These are phyloP conservation scores for Myxozyma sirexii DNA, from an alignment of 805 yeast species.

Conservation along the genomic window DNA sequence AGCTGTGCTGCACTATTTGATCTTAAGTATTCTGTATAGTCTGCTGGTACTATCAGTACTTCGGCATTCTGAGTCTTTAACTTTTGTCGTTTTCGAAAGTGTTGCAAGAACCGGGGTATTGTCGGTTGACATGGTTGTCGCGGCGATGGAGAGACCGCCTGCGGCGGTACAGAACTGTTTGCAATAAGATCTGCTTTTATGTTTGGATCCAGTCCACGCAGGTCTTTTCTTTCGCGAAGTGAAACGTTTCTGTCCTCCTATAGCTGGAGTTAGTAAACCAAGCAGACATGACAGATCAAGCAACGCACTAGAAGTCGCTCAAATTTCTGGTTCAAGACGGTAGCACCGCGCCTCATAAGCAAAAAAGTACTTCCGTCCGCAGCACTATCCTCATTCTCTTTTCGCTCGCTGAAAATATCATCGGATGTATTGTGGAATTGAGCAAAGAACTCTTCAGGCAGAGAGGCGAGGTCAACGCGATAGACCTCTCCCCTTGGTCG, in stretches of 20 bases:
- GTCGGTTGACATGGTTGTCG: neutral
- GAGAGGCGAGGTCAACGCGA: neutral
- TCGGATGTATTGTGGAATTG: neutral
- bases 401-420: neutral
- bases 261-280: neutral
- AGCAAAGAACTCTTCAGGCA: neutral
- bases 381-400: neutral
- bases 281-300: neutral
- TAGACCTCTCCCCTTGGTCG: neutral
- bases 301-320: neutral
- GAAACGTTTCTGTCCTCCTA: constrained; percentile 1
- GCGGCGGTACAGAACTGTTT: neutral
- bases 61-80: neutral
- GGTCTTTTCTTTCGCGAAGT: neutral
- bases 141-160: neutral
- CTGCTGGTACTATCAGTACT: neutral
- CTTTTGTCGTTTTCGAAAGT: neutral
- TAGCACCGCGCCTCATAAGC: neutral
- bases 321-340: neutral
- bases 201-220: neutral
- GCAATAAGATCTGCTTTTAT: constrained; percentile 1
- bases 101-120: neutral
- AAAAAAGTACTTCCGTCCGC: neutral
- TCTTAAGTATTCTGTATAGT: constrained; percentile 24
- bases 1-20: neutral